Evolutionary conservation across 495 filamentous ascomycete species (phyloP).

Genomic region (Neurospora sp.): DNA sequence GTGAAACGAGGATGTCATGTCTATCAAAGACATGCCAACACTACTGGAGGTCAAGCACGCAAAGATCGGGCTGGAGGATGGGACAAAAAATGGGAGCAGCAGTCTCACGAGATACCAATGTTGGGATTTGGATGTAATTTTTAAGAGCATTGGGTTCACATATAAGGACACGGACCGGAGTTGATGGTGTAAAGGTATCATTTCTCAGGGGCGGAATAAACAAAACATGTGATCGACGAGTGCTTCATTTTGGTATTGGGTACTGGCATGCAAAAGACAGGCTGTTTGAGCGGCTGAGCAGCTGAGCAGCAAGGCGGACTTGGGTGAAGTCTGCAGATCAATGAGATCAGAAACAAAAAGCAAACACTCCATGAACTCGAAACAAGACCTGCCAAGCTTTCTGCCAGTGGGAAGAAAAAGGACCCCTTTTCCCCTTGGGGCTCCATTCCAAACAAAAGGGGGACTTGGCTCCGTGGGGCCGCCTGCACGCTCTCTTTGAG

Average conservation of each 20-base stretch:
- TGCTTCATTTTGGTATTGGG: neutral
- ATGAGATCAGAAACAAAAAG: neutral
- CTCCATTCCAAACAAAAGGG: neutral
- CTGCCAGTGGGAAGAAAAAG: neutral
- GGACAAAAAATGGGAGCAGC: neutral
- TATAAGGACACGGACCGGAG: neutral
- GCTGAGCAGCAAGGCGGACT: neutral
- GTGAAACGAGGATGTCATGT: neutral
- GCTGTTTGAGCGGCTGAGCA: neutral
- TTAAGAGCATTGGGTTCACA: neutral
- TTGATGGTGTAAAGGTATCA: neutral
- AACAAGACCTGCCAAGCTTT: neutral
- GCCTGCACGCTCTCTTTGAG: neutral
- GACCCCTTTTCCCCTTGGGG: neutral
- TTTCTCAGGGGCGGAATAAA: neutral
- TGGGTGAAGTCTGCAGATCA: neutral
- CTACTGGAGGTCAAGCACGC: neutral
- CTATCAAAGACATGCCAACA: neutral
- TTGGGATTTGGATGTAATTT: neutral
- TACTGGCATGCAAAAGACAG: neutral
- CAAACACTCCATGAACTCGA: neutral
- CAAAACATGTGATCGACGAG: neutral
- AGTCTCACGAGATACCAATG: neutral
- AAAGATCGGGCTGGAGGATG: neutral
- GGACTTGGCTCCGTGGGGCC: neutral